Base-by-base conservation (phyloP, 139 green algal species). In the Chlamydomonas schloesseri region DNA sequence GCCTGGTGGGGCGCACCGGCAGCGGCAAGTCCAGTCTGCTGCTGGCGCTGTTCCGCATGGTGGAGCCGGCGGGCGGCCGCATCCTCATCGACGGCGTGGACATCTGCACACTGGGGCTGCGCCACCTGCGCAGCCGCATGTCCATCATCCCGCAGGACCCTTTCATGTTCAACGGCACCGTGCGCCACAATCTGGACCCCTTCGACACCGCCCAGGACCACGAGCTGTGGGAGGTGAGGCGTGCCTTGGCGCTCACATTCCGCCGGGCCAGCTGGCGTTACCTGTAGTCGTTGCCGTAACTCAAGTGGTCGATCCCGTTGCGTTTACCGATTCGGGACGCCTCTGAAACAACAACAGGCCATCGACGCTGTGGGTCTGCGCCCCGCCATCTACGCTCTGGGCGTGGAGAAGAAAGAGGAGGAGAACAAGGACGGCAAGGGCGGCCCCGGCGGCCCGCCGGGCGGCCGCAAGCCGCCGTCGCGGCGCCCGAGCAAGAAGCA, bases 181-280 rank as follows among this genome's bases (percentile, higher is more conserved):
- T 99, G 71, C 93, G 97, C 42, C 86, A 85, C 82, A 99, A 99
- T 92, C 93, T 99, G 86, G 97, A 99, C 91, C 97, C 97, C 23
- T 98, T 97, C 65, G 69, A 82, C 46, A 37, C 72, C 21, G 82
- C 96, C 89, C 87, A n/a, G 18, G 97, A 99, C 72, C 89, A 73
- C 0, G 86, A 94, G 72, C 88, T 99, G 65, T 98, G 94, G 97
- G 89, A 96, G 60, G 93, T 85, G 64, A 6, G 77, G 3, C 42
- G 42, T 50, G 42, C n/a, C n/a, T n/a, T n/a, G n/a, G n/a, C n/a
- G n/a, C n/a, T n/a, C n/a, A n/a, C n/a, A n/a, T n/a, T n/a, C n/a
- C n/a, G n/a, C n/a, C n/a, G n/a, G n/a, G n/a, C n/a, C n/a, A n/a
- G n/a, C n/a, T n/a, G n/a, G n/a, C n/a, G n/a, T n/a, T n/a, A n/a